Conservation (phyloP, 2,329 filamentous ascomycete species). For the Bisporella sp. region DNA sequence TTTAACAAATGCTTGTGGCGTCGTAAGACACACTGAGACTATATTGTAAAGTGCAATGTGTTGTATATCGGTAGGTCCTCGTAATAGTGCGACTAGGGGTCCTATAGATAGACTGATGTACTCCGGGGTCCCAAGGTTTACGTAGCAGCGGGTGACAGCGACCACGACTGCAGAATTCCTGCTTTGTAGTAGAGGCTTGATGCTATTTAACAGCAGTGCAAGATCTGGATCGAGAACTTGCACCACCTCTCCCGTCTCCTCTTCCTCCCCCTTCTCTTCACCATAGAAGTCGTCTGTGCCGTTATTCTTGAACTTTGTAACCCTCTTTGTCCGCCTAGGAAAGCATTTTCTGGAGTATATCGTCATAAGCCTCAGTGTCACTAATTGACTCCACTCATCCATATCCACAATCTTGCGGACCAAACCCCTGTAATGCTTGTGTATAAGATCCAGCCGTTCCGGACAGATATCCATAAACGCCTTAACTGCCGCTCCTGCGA, state of each 20-base stretch:
- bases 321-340: constrained; percentile 56
- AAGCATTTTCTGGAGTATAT: constrained; percentile 85
- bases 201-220: constrained; percentile 69
- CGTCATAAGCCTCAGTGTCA: constrained; percentile 74
- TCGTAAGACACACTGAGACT: constrained; percentile 76
- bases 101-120: constrained; percentile 73
- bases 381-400: constrained; percentile 97
- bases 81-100: constrained; percentile 77
- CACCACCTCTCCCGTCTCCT: constrained; percentile 41
- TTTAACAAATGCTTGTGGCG: constrained; percentile 75
- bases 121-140: constrained; percentile 72
- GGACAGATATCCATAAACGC: constrained; percentile 89
- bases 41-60: constrained; percentile 91
- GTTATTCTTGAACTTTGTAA: constrained; percentile 40
- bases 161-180: constrained; percentile 90
- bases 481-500: constrained; percentile 86
- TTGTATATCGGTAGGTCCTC: constrained; percentile 80
- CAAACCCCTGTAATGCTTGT: constrained; percentile 79
- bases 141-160: constrained; percentile 77
- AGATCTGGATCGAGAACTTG: constrained; percentile 72
- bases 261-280: constrained; percentile 42
- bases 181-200: constrained; percentile 80
- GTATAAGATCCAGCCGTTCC: constrained; percentile 78
- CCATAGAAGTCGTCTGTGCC: constrained; percentile 74
- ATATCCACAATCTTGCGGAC: constrained; percentile 93